Percentiles rank a stretch among this genome's conserved stretches.
phyloP scores from a whole-genome alignment of 495 filamentous ascomycete species.

The Tuber aestivum region DNA sequence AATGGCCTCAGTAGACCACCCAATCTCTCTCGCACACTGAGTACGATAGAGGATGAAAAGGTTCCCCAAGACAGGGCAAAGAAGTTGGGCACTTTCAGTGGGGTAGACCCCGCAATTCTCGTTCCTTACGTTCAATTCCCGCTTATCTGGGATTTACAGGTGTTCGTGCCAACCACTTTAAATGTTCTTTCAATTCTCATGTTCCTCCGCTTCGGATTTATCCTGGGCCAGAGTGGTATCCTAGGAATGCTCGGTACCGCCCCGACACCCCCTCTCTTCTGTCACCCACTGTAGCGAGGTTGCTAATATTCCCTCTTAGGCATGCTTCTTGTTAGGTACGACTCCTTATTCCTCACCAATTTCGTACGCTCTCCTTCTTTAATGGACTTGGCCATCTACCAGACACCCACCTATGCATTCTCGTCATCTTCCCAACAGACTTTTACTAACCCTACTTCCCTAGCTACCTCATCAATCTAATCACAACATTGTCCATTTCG shows the following conservation, averaged over 20 bases:
- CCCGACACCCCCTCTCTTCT: not conserved
- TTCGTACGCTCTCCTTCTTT: not conserved
- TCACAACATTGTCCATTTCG: constrained; percentile 79
- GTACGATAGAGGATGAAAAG: constrained; percentile 28
- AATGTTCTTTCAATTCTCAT: constrained; percentile 92
- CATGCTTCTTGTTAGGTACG: constrained; percentile 59
- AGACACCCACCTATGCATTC: not conserved
- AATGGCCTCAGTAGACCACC: constrained; percentile 19
- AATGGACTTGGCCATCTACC: not conserved
- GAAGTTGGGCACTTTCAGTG: constrained; percentile 42
- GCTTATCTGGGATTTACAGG: constrained; percentile 40
- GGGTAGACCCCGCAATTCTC: constrained; percentile 20
- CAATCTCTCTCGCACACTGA: constrained; percentile 1
- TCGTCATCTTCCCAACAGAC: not conserved
- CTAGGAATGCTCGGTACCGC: constrained; percentile 68
- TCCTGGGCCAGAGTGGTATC: constrained; percentile 63
- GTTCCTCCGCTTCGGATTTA: constrained; percentile 52
- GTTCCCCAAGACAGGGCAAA: constrained; percentile 23
- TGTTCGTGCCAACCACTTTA: constrained; percentile 78
- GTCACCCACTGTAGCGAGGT: not conserved
- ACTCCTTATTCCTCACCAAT: not conserved
- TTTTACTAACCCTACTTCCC: not conserved
- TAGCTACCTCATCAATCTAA: constrained; percentile 65
- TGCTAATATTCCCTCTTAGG: constrained; percentile 47
- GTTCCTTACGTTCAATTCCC: not conserved